A percentile compares a stretch with the other conserved stretches of the same genome.
Conservation (phyloP, 2,329 filamentous ascomycete species). For the Epichloe baconii region DNA sequence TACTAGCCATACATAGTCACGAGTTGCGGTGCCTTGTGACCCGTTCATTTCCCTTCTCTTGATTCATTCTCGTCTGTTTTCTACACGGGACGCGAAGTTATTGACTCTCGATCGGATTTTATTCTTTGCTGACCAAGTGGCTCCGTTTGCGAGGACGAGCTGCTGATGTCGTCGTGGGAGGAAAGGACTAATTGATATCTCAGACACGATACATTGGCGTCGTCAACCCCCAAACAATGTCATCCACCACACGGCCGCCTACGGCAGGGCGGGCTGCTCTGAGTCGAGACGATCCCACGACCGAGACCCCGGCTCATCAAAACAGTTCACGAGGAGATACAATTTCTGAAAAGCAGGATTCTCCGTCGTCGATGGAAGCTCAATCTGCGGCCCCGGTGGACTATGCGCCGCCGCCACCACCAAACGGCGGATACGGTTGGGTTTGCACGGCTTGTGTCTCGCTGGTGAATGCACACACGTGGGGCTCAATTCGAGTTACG, state of each 20-base stretch:
- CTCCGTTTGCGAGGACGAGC: too few relatives aligned
- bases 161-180: too few relatives aligned
- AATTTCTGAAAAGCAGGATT: neutral
- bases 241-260: neutral
- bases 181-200: neutral
- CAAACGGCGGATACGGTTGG: conserved; percentile 47
- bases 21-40: too few relatives aligned
- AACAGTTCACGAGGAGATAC: neutral
- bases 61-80: too few relatives aligned
- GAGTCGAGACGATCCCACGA: neutral
- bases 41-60: too few relatives aligned
- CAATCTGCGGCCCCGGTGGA: neutral
- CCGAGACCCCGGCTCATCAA: neutral
- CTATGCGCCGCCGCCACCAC: conserved; percentile 23
- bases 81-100: too few relatives aligned
- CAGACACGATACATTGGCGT: neutral
- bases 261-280: neutral
- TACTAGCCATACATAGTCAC: too few relatives aligned
- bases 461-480: conserved; percentile 56
- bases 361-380: neutral
- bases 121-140: too few relatives aligned
- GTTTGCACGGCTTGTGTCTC: conserved; percentile 25
- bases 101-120: too few relatives aligned
- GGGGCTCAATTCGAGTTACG: conserved; percentile 48
- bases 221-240: neutral